Base-by-base conservation (phyloP, 257 asterid genomes). In the Solanum bukasovii region DNA sequence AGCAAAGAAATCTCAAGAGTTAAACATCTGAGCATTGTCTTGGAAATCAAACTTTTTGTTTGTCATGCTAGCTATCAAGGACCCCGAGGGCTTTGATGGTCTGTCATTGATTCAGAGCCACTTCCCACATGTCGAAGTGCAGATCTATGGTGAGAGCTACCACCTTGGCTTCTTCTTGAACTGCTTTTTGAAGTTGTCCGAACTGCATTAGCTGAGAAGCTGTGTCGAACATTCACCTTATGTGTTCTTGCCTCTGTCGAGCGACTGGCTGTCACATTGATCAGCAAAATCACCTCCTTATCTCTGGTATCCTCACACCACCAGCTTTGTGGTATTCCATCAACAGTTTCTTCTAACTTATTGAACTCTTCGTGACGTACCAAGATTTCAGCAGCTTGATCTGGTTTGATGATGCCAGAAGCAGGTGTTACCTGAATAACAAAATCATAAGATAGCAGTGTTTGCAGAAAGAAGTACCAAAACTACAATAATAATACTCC, bases 271-370 rank as follows among this genome's bases (percentile, higher is more conserved):
- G 89, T 89, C 56, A 96, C 89, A 31, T 88, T 91, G 75, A 96
- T 93, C 86, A 93, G 23, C 93, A 96, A 90, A 34, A 93, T 75
- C 42, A 92, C 95, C 93, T 95, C 98, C 88, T 94, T 95, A 14
- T 96, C 98, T 86, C 94, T 94, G 34, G 94, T 92, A 86, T 96
- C 98, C 88, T 96, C 97, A 2, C 96, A 93, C 98, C 98, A 94
- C 98, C 98, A 94, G 92, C 96, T 93, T 13, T 96, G 98, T 56
- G 98, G 98, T 29, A 88, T n/a, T 42, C 99, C 98, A 12, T 96
- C 96, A 1, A 89, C 91, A n/a, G 89, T 91, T 46, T 96, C 98
- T 84, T 94, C 99, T 85, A 90, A 84, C 29, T 93, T 91, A 84
- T 92, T 94, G 92, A 87, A 90, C 86, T 95, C 99, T 38, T 93